Base-by-base conservation (phyloP, 768 basidiomycete genomes). In the Pulveroboletus sp. region DNA sequence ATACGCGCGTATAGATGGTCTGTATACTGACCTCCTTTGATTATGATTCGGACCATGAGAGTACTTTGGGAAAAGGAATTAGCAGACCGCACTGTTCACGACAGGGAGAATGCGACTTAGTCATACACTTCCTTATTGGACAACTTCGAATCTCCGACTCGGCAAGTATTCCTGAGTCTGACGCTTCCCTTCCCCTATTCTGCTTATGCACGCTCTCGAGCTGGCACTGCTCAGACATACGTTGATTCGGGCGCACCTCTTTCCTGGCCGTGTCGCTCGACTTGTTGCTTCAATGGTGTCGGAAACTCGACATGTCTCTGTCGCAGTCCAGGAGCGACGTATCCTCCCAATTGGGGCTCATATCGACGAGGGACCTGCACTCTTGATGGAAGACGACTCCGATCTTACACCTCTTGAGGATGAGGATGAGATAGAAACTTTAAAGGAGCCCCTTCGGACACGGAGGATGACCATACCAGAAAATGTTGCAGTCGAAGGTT, bases 21-120 rank as follows among this genome's bases (percentile, higher is more conserved):
- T 1, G 28, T 13, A 9, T 43, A 72, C 82, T 50, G 53, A 77
- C 86, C 89, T 77, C 88, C 89, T 78, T 93, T 93, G 69, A 92
- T 92, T 65, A 93, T 91, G 31, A 90, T 92, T 66, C 90, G 80
- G 61, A 88, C 87, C 89, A 92, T 93, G 42, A 39, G 14, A 32
- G 14, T 46, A 52, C 15, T 26, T 38, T 43, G 15, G 26, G 8
- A 28, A 53, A 39, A 24, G n/a, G 14, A 14, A 40, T 40, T 24
- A 13, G 31, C 13, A 15, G 28, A 36, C 21, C 43, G 40, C 43
- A 46, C 15, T 33, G n/a, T n/a, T n/a, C n/a, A n/a, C n/a, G n/a
- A n/a, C n/a, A 6, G 39, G 6, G 27, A 13, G 28, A 35, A 27
- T 10, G 10, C 0, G 32, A 27, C 35, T 11, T 21, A 39, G 44